A percentile compares a stretch with the other conserved stretches of the same genome.
Conservation (phyloP, 1,284 basidiomycete genomes). For the Dichomitus squalens region DNA sequence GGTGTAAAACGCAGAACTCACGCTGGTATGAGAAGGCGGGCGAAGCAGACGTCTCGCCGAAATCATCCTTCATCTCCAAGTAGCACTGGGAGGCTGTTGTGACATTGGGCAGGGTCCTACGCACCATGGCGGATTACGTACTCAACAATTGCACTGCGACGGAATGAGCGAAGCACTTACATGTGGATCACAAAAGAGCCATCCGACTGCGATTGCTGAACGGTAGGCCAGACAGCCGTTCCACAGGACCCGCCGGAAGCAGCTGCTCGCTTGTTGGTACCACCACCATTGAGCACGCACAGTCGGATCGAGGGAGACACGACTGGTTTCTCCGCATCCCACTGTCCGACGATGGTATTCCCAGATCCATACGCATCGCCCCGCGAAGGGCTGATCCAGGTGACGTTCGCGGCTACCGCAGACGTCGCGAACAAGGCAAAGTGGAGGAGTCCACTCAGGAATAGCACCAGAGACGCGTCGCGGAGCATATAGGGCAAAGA, state of each 20-base stretch:
- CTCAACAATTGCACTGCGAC: not conserved
- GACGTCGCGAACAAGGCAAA: not conserved
- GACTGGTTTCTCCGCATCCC: constrained; percentile 28
- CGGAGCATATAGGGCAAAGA: constrained; percentile 12
- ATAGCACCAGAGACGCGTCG: constrained; percentile 10
- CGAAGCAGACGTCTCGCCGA: constrained; percentile 38
- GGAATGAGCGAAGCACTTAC: constrained; percentile 19
- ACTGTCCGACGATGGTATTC: constrained; percentile 33
- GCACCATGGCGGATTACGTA: not conserved
- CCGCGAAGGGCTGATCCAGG: constrained; percentile 32
- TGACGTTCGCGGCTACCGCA: constrained; percentile 20
- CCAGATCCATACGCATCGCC: constrained; percentile 34
- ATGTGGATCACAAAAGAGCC: constrained; percentile 35
- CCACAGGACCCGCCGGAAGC: constrained; percentile 35
- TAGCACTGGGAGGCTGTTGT: constrained; percentile 32
- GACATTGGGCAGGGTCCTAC: constrained; percentile 39
- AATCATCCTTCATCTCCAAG: constrained; percentile 45
- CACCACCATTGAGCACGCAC: constrained; percentile 18
- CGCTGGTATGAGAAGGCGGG: constrained; percentile 44
- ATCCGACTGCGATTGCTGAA: constrained; percentile 33
- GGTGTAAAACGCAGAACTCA: constrained; percentile 30
- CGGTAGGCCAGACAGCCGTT: constrained; percentile 38
- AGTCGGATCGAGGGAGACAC: constrained; percentile 33
- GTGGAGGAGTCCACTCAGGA: constrained; percentile 12
- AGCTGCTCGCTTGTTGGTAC: not conserved